A percentile compares a stretch with the other conserved stretches of the same genome.
Evolutionary conservation across 1,139 yeast species (phyloP).

Genomic region (Trichomonascaceae sp.): DNA sequence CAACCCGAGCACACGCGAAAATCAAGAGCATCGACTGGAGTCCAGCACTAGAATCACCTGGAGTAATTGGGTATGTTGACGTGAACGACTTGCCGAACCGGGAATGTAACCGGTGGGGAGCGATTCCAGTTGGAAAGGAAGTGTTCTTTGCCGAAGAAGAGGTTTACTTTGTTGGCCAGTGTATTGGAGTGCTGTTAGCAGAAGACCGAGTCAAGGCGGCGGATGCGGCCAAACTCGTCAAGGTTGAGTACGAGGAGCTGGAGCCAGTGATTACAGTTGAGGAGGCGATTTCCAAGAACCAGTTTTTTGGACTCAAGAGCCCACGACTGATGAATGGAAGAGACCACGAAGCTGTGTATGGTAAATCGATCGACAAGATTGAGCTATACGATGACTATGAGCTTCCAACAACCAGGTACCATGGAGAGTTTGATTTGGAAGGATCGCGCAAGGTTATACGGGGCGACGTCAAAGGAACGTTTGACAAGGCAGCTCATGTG

Average conservation of each 20-base stretch:
- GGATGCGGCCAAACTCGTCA: slow-evolving; percentile 32
- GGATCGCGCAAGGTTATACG: slow-evolving; percentile 18
- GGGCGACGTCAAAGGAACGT: slow-evolving; percentile 30
- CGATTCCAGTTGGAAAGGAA: slow-evolving; percentile 29
- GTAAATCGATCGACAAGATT: slow-evolving; percentile 23
- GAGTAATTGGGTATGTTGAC: slow-evolving; percentile 32
- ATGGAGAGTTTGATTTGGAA: slow-evolving; percentile 11
- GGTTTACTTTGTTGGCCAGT: slow-evolving; percentile 31
- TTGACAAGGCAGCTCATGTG: slow-evolving; percentile 23
- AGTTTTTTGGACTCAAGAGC: slow-evolving; percentile 21
- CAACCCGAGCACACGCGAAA: slow-evolving; percentile 33
- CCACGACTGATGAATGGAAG: slow-evolving; percentile 26
- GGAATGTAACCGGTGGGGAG: slow-evolving; percentile 31
- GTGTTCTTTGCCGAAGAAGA: slow-evolving; percentile 31
- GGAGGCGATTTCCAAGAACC: slow-evolving; percentile 29
- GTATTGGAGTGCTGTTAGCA: slow-evolving; percentile 32
- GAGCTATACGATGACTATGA: slow-evolving; percentile 11
- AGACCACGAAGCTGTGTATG: slow-evolving; percentile 28
- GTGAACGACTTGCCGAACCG: slow-evolving; percentile 26
- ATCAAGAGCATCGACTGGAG: slow-evolving; percentile 27
- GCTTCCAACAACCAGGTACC: background rate
- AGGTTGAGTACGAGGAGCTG: slow-evolving; percentile 30
- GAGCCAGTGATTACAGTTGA: slow-evolving; percentile 29
- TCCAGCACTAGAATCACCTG: slow-evolving; percentile 27
- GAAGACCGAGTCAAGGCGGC: slow-evolving; percentile 28